Base-by-base conservation (phyloP, 805 yeast species). In the Zygoascus flipseniorum region DNA sequence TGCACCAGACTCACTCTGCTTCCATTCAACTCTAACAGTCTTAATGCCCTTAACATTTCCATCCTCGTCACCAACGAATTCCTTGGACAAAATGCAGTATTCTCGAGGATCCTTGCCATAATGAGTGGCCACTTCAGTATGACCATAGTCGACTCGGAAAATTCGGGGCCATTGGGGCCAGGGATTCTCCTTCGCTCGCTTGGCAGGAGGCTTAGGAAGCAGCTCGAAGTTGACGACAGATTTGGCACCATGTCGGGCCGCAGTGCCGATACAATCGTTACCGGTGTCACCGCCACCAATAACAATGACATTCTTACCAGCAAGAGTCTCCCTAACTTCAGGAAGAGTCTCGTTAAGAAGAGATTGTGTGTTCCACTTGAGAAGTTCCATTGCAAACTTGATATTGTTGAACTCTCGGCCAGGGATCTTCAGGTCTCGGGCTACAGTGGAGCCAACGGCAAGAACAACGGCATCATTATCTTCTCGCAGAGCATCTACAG, bases 221-320 rank as follows among this genome's bases (percentile, higher is more conserved):
- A 92, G 78, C 75, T 92, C 99, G 69, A 92, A 93, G 79, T 92
- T 92, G 59, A 83, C 79, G 54, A 93, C 97, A 9, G 95, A 86
- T 69, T 86, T 83, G 58, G 98, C 98, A 44, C 97, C 97, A 69
- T 93, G 98, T 75, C 98, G 85, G 41, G 93, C 90, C 20, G 97
- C 81, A 45, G 99, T 92, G 72, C 98, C 98, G 65, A 92, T 79
- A 80, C 98, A 92, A 77, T 92, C 99, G 69, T 92, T 92, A 81
- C 99, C 99, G 37, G 98, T 92, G 72, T 92, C 99, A 81, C 99
- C 99, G 76, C 99, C 99, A 65, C 99, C 99, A 76, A 92, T 92
- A 53, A 92, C 98, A 65, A 92, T 83, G 54, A 92, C 98, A 59
- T 86, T 77, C 77, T 92, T 93, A 62, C 93, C 98, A 57, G 78